These are phyloP conservation scores for Stephanodiscus minutulus DNA, from an alignment of 108 stramenopile genomes.

Conservation along the genomic window DNA sequence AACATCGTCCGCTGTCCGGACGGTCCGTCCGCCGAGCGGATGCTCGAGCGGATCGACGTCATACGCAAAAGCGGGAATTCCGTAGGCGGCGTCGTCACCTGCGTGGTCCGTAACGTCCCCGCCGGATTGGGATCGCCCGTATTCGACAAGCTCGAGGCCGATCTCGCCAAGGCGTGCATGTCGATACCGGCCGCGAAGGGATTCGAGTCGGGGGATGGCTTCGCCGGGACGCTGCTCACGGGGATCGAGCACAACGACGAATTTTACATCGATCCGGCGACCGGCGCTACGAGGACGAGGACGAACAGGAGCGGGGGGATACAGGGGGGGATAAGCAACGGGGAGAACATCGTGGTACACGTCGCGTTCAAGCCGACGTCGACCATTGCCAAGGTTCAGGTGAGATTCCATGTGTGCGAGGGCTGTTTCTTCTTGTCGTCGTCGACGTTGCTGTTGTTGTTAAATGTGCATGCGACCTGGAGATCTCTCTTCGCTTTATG, in stretches of 20 bases:
- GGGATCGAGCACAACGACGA: constrained; percentile 99
- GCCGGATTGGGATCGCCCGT: constrained; percentile 95
- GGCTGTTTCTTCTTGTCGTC: neutral
- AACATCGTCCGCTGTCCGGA: constrained; percentile 97
- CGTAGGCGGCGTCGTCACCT: constrained; percentile 97
- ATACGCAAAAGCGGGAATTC: constrained; percentile 93
- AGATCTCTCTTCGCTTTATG: neutral
- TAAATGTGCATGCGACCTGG: neutral
- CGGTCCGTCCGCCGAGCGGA: constrained; percentile 75
- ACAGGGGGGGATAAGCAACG: constrained; percentile 98
- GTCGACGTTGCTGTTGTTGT: neutral
- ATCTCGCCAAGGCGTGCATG: constrained; percentile 99
- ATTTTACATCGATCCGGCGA: constrained; percentile 94
- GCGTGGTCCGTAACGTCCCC: constrained; percentile 93
- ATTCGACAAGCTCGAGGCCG: constrained; percentile 99
- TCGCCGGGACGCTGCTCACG: constrained; percentile 91
- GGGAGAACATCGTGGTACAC: constrained; percentile 93
- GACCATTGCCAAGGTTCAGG: constrained; percentile 93
- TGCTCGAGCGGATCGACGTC: constrained; percentile 94
- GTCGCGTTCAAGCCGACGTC: constrained; percentile 98
- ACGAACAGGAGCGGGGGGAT: constrained; percentile 98
- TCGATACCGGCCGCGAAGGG: constrained; percentile 99
- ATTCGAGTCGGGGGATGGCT: constrained; percentile 98
- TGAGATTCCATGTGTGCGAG: constrained; percentile 30
- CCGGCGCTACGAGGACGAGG: constrained; percentile 88